A percentile compares a stretch with the other conserved stretches of the same genome.
Evolutionary conservation across 1,284 basidiomycete genomes (phyloP).

Genomic region (Volvariella volvacea): DNA sequence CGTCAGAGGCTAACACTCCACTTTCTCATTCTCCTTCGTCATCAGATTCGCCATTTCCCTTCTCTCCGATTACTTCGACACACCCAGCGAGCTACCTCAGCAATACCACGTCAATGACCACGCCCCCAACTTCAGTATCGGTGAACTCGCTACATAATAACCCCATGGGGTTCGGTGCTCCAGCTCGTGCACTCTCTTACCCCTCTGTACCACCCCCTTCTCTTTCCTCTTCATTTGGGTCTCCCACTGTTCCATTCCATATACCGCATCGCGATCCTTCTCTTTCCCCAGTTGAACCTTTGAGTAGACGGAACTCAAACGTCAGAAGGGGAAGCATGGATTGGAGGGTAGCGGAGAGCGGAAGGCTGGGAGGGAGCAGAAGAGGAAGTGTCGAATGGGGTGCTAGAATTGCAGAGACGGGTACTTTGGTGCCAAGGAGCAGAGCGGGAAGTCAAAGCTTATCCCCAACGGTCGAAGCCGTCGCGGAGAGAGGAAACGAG

Average conservation of each 20-base stretch:
- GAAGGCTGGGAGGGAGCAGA: conserved; percentile 28
- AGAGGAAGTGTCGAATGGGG: conserved; percentile 55
- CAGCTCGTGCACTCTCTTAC: conserved; percentile 42
- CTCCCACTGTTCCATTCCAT: conserved; percentile 44
- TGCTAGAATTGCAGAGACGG: conserved; percentile 59
- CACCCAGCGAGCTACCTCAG: conserved; percentile 50
- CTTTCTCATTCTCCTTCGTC: conserved; percentile 56
- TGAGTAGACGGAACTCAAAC: conserved; percentile 44
- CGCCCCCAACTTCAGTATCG: conserved; percentile 56
- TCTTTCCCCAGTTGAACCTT: conserved; percentile 42
- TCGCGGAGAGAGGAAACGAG: background rate
- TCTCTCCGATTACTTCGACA: conserved; percentile 47
- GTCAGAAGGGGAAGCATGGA: conserved; percentile 33
- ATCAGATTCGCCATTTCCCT: conserved; percentile 49
- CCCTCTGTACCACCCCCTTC: conserved; percentile 66
- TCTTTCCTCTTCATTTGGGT: conserved; percentile 60
- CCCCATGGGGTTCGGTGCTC: conserved; percentile 20
- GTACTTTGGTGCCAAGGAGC: conserved; percentile 43
- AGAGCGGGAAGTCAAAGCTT: conserved; percentile 38
- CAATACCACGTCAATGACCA: conserved; percentile 55
- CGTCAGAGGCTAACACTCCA: conserved; percentile 47
- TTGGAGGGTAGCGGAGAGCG: conserved; percentile 34
- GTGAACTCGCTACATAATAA: conserved; percentile 29
- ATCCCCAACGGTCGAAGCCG: conserved; percentile 7
- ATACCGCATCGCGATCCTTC: conserved; percentile 37